These are phyloP conservation scores for Barbatosphaeria neglecta DNA, from an alignment of 495 filamentous ascomycete genomes.

Conservation along the genomic window DNA sequence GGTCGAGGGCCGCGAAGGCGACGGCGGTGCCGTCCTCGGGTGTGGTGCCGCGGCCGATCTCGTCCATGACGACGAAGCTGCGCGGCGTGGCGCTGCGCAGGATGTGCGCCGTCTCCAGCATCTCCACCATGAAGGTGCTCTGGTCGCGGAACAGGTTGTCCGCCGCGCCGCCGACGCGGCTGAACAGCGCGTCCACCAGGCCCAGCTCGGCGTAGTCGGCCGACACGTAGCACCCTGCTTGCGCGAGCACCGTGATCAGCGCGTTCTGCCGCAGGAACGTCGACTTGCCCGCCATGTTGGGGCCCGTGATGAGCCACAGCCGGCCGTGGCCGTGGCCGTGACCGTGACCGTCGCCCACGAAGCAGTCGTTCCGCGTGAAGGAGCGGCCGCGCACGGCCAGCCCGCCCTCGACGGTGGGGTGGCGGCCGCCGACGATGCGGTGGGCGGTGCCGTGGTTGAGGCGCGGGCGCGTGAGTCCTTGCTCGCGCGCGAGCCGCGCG, in stretches of 20 bases:
- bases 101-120: slow-evolving; percentile 66
- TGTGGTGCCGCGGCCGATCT: slow-evolving; percentile 88
- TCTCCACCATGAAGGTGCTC: slow-evolving; percentile 91
- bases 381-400: slow-evolving; percentile 66
- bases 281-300: slow-evolving; percentile 98
- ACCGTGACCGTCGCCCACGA: slow-evolving; percentile 48
- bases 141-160: slow-evolving; percentile 88
- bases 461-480: slow-evolving; percentile 59
- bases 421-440: slow-evolving; percentile 66
- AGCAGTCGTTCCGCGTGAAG: slow-evolving; percentile 82
- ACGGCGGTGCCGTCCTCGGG: slow-evolving; percentile 84
- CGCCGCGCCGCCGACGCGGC: slow-evolving; percentile 81
- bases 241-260: slow-evolving; percentile 82
- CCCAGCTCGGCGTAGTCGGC: slow-evolving; percentile 75
- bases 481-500: slow-evolving; percentile 62
- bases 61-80: slow-evolving; percentile 97
- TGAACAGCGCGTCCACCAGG: slow-evolving; percentile 86
- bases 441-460: slow-evolving; percentile 41
- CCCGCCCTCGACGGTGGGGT: slow-evolving; percentile 78
- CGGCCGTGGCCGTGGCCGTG: slow-evolving; percentile 48
- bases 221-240: slow-evolving; percentile 84
- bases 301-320: slow-evolving; percentile 85
- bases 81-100: slow-evolving; percentile 51
- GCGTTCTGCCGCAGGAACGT: slow-evolving; percentile 94
- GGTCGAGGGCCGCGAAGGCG: slow-evolving; percentile 76